phyloP scores from a whole-genome alignment of 345 rosid genomes.

The Odontarrhena argentea region DNA sequence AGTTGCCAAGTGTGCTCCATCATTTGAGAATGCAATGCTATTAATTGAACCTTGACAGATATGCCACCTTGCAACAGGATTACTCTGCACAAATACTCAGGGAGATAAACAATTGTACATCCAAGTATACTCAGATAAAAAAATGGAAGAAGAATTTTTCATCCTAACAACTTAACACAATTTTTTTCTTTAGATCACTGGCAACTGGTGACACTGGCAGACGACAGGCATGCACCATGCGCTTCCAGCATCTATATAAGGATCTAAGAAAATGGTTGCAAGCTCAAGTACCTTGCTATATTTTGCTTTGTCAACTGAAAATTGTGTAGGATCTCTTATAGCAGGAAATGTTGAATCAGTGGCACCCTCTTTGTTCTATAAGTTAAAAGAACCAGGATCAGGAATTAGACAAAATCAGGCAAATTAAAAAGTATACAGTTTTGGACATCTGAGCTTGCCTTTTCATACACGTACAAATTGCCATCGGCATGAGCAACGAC shows the following conservation, averaged over 20 bases:
- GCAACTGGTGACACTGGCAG: slow-evolving; percentile 21
- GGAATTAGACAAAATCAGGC: slow-evolving; percentile 17
- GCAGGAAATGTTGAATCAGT: slow-evolving; percentile 94
- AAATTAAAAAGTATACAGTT: slow-evolving; percentile 14
- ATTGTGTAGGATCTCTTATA: slow-evolving; percentile 82
- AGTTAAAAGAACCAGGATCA: slow-evolving; percentile 16
- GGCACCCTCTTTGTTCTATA: slow-evolving; percentile 87
- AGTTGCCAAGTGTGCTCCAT: slow-evolving; percentile 84
- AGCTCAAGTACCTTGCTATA: slow-evolving; percentile 74
- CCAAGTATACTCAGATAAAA: slow-evolving; percentile 7
- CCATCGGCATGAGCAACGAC: slow-evolving; percentile 99
- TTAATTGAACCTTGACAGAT: slow-evolving; percentile 93
- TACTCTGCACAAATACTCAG: slow-evolving; percentile 66
- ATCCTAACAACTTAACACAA: slow-evolving; percentile 1
- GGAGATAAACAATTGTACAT: slow-evolving; percentile 30
- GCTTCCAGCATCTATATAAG: slow-evolving; percentile 19
- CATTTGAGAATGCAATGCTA: slow-evolving; percentile 81
- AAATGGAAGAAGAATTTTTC: slow-evolving; percentile 21
- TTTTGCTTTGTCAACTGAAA: slow-evolving; percentile 89
- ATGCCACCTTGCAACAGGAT: slow-evolving; percentile 98
- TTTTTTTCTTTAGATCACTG: not conserved
- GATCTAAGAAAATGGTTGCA: slow-evolving; percentile 13
- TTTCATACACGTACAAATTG: slow-evolving; percentile 87
- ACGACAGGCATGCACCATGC: not conserved
- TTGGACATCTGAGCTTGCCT: slow-evolving; percentile 65